Percentiles rank a stretch among this genome's conserved stretches.
Evolutionary conservation across 805 yeast genomes (phyloP).

Genomic region (Starmerella asiatica): DNA sequence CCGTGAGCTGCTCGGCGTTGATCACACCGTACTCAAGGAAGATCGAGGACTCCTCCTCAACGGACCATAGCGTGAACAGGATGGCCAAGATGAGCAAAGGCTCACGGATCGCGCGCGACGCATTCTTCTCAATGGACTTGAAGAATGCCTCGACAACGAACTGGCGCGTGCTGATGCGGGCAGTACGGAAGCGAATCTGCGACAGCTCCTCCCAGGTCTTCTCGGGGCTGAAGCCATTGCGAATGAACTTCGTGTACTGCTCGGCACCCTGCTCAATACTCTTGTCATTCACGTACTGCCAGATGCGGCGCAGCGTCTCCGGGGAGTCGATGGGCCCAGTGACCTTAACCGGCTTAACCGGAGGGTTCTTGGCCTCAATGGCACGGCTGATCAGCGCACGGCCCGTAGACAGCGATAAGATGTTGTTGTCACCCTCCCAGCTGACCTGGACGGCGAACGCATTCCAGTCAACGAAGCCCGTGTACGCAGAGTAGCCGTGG

Average conservation of each 20-base stretch:
- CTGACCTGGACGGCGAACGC: slow-evolving; percentile 78
- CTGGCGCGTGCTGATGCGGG: slow-evolving; percentile 30
- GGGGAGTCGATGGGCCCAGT: slow-evolving; percentile 22
- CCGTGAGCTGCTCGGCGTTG: slow-evolving; percentile 34
- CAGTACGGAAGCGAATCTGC: slow-evolving; percentile 31
- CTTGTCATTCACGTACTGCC: slow-evolving; percentile 28
- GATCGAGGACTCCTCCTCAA: slow-evolving; percentile 56
- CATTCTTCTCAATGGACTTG: slow-evolving; percentile 8
- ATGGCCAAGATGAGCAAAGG: slow-evolving; percentile 15
- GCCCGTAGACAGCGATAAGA: slow-evolving; percentile 72
- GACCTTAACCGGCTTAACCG: slow-evolving; percentile 12
- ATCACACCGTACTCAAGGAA: slow-evolving; percentile 53
- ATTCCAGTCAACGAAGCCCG: slow-evolving; percentile 73
- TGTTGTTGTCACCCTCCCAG: slow-evolving; percentile 95
- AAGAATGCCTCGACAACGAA: slow-evolving; percentile 28
- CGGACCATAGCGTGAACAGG: slow-evolving; percentile 44
- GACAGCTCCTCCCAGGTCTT: slow-evolving; percentile 31
- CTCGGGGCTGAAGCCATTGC: slow-evolving; percentile 21
- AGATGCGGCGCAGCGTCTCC: slow-evolving; percentile 25
- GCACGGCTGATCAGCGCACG: slow-evolving; percentile 48
- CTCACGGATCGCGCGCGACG: slow-evolving; percentile 12
- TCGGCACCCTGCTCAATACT: slow-evolving; percentile 27
- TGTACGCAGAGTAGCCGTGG: slow-evolving; percentile 87
- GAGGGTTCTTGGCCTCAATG: slow-evolving; percentile 27
- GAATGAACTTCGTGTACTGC: slow-evolving; percentile 20